Evolutionary conservation across 2,329 filamentous ascomycete species (phyloP).

Genomic region (Sarocladium oryzae): DNA sequence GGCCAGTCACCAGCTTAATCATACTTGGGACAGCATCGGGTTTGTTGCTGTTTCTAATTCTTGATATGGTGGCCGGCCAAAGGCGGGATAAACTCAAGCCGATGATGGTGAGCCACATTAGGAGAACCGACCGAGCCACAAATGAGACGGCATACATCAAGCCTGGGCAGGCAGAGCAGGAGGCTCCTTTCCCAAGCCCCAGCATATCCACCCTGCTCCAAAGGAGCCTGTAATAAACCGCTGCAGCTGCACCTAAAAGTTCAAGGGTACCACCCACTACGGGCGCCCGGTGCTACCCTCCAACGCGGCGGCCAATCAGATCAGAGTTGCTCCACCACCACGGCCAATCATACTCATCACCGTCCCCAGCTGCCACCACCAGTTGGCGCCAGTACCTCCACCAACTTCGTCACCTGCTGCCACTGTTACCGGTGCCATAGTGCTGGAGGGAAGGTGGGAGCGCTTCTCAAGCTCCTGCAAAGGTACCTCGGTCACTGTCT

Average conservation of each 20-base stretch:
- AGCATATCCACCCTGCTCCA: too few species aligned
- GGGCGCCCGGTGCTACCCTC: constrained; percentile 7
- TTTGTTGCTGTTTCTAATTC: too few species aligned
- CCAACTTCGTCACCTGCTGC: constrained; percentile 4
- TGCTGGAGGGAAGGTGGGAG: not conserved
- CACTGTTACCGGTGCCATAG: not conserved
- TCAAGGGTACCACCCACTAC: constrained; percentile 4
- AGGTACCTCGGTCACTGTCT: constrained; percentile 5
- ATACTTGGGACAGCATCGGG: too few species aligned
- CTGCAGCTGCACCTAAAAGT: not conserved
- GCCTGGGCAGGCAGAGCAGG: too few species aligned
- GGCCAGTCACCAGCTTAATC: too few species aligned
- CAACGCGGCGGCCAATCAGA: constrained; percentile 1
- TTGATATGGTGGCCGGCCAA: too few species aligned
- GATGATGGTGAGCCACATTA: too few species aligned
- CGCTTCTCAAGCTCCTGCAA: not conserved
- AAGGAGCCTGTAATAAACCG: too few species aligned
- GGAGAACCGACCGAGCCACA: too few species aligned
- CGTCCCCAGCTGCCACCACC: not conserved
- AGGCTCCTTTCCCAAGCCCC: too few species aligned
- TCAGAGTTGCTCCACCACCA: not conserved
- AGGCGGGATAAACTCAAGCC: too few species aligned
- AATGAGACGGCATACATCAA: too few species aligned
- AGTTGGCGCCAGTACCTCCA: constrained; percentile 1
- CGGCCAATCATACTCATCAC: not conserved